These are phyloP conservation scores for Senecio squalidus DNA, from an alignment of 140 eudicot genomes.

Conservation along the genomic window DNA sequence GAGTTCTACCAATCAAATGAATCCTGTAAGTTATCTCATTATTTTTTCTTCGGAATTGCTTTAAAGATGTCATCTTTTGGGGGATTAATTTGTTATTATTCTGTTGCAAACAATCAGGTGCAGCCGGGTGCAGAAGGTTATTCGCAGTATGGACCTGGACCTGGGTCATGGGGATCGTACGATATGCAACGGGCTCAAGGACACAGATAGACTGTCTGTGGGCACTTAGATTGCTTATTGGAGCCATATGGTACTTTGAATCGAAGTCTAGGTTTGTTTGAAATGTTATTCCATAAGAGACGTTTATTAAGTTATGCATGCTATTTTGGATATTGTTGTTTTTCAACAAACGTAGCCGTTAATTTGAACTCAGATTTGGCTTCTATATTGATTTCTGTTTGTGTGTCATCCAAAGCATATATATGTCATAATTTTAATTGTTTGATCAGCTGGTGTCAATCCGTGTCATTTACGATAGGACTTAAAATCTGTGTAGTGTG, in stretches of 20 bases:
- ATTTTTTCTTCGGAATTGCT: neutral
- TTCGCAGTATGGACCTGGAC: conserved; percentile 85
- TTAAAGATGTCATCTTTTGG: neutral
- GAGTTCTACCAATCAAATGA: conserved; percentile 44
- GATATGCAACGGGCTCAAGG: conserved; percentile 80
- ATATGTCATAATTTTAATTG: conserved; percentile 1
- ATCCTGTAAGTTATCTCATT: conserved; percentile 38
- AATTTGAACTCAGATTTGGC: conserved; percentile 21
- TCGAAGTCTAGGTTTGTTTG: conserved; percentile 42
- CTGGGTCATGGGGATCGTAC: conserved; percentile 82
- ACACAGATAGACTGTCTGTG: conserved; percentile 53
- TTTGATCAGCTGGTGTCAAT: conserved; percentile 12
- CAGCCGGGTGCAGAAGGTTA: conserved; percentile 78
- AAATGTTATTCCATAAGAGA: conserved; percentile 35
- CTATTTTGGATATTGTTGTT: conserved; percentile 26
- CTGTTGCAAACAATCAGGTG: conserved; percentile 30
- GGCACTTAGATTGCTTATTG: conserved; percentile 23
- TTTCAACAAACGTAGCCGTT: conserved; percentile 27
- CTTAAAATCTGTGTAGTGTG: neutral
- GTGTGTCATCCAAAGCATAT: conserved; percentile 20
- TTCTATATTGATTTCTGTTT: conserved; percentile 9
- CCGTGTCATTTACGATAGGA: neutral
- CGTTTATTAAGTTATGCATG: conserved; percentile 26
- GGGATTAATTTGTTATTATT: neutral
- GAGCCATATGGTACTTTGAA: conserved; percentile 39